Conservation (phyloP, 805 yeast genomes). For the Candida patagonica region DNA sequence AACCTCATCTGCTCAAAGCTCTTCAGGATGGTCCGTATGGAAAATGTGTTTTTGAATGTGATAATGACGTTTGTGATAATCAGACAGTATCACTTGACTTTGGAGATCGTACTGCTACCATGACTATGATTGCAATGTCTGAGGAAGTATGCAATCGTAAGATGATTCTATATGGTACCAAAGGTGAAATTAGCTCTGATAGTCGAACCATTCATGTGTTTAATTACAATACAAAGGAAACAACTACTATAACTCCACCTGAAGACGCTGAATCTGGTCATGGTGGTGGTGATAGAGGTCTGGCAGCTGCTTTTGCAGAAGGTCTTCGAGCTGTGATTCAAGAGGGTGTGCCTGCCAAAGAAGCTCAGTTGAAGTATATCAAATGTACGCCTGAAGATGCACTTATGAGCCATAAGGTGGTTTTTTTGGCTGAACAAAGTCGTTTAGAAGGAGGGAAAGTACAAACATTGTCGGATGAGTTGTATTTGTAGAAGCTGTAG, state of each 20-base stretch:
- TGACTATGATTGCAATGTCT: conserved; percentile 22
- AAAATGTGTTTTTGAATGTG: conserved; percentile 19
- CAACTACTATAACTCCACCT: conserved; percentile 9
- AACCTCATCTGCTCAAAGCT: conserved; percentile 14
- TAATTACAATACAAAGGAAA: conserved; percentile 16
- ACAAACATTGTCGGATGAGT: conserved; percentile 2
- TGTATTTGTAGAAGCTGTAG: not conserved
- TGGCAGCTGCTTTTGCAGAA: conserved; percentile 19
- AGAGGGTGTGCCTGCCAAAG: conserved; percentile 10
- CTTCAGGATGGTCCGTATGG: conserved; percentile 19
- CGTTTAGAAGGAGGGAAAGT: conserved; percentile 9
- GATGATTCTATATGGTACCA: conserved; percentile 19
- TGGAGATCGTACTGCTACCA: conserved; percentile 20
- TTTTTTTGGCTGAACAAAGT: conserved; percentile 21
- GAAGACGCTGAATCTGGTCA: conserved; percentile 19
- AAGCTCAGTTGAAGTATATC: conserved; percentile 16
- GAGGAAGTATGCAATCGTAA: conserved; percentile 19
- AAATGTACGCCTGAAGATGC: conserved; percentile 20
- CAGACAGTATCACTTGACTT: conserved; percentile 20
- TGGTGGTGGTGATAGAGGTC: conserved; percentile 23
- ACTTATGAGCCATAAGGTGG: conserved; percentile 18
- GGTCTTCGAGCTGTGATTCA: conserved; percentile 15
- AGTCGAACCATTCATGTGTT: conserved; percentile 16
- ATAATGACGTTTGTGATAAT: conserved; percentile 22
- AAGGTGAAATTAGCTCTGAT: conserved; percentile 19